These are phyloP conservation scores for Elsinoe fawcettii DNA, from an alignment of 2,329 filamentous ascomycete genomes.

Conservation along the genomic window DNA sequence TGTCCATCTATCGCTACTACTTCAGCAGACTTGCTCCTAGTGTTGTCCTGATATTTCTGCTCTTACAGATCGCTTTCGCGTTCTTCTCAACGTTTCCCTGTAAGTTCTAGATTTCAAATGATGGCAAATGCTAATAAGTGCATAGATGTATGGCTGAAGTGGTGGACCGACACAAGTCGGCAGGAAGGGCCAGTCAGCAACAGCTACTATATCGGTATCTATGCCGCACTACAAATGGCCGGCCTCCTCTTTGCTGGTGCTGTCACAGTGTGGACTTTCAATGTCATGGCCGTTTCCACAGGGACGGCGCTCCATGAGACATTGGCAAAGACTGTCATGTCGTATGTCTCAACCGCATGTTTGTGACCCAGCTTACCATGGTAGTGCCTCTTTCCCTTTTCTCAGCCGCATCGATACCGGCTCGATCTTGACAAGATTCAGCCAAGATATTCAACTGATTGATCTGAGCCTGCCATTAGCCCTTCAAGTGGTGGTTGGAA, in stretches of 20 bases:
- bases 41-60: constrained; percentile 26
- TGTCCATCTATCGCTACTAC: constrained; percentile 33
- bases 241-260: background rate
- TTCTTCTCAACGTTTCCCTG: constrained; percentile 16
- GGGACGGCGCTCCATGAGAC: background rate
- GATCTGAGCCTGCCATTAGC: constrained; percentile 34
- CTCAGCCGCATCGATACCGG: constrained; percentile 37
- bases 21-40: constrained; percentile 22
- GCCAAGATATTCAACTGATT: constrained; percentile 40
- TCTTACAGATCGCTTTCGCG: constrained; percentile 24
- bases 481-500: constrained; percentile 6
- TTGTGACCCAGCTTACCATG: background rate
- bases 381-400: constrained; percentile 28
- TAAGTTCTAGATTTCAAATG: background rate
- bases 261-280: background rate
- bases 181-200: background rate
- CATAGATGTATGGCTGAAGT: constrained; percentile 15
- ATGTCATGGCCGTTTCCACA: constrained; percentile 9
- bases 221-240: constrained; percentile 10
- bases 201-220: constrained; percentile 14
- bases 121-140: background rate
- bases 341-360: background rate
- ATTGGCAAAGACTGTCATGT: constrained; percentile 6
- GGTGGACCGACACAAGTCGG: constrained; percentile 14
- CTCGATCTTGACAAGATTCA: constrained; percentile 39